Evolutionary conservation across 495 filamentous ascomycete genomes (phyloP), one percentile per base, ranked within the genome.

Genomic region (Neurospora terricola): DNA sequence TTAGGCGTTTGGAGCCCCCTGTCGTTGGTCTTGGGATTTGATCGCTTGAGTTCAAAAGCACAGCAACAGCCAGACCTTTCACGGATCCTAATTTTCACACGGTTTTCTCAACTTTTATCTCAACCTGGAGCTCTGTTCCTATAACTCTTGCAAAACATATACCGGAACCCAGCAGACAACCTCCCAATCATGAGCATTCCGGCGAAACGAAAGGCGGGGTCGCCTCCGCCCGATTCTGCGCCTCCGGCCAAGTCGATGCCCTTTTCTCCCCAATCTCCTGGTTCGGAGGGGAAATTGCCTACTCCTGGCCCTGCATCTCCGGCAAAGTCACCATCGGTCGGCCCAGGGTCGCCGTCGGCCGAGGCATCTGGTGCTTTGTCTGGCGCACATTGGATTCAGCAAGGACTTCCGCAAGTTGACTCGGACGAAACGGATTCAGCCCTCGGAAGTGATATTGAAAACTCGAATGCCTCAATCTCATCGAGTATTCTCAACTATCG

Each of bases 401-500:
- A 59, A 16, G 23, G 23, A 6, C 23, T 59, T 16, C 23, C 23
- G 6, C 10, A 30, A 7, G 2, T 11, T 7, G 48, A 59, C 23
- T 4, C 18, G 5, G 48, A 59, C 12, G 48, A 59, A 2, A 2
- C 6, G 2, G 48, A 59, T 59, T 59, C 48, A 30, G 16, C 48
- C 2, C 48, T 59, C 5, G 48, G 48, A 14, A 30, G 48, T 59
- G 48, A 59, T 59, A 7, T 8, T 14, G 48, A 30, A 4, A 79
- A 74, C 38, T 81, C 78, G 18, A 85, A 83, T 18, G 79, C 79
- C 7, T 85, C 84, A 16, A 74, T 87, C 18, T 79, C 82, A 16
- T 80, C 82, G 2, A 83, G 79, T 68, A 83, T 86, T n/a, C 38
- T 83, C 10, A 78, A 85, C 34, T 86, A 85, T 75, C 75, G 81